These are phyloP conservation scores for Cadophora malorum DNA, from an alignment of 2,329 filamentous ascomycete species.

Conservation along the genomic window DNA sequence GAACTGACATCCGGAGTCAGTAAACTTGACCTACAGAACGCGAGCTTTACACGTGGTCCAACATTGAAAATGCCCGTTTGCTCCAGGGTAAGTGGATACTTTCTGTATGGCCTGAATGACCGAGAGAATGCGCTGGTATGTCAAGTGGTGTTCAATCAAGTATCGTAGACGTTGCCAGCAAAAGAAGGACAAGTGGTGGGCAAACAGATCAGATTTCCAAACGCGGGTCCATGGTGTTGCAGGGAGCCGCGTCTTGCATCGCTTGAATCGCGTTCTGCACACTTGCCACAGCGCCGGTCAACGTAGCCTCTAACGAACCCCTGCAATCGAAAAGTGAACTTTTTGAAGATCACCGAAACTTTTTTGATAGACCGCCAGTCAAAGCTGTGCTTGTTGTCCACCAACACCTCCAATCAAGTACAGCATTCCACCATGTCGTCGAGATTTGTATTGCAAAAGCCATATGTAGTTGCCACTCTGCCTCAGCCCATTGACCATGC, in stretches of 20 bases:
- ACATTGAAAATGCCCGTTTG: constrained; percentile 18
- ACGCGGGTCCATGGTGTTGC: background rate
- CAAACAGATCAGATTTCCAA: background rate
- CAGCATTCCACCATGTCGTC: constrained; percentile 42
- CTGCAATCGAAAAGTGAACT: constrained; percentile 29
- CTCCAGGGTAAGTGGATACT: constrained; percentile 20
- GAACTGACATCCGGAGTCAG: constrained; percentile 40
- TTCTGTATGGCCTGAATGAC: background rate
- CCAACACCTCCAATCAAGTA: constrained; percentile 22
- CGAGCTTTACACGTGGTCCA: constrained; percentile 40
- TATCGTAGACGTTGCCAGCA: background rate
- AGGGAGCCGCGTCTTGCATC: constrained; percentile 25
- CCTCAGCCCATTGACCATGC: constrained; percentile 62
- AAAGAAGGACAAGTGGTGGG: background rate
- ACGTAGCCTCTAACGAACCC: constrained; percentile 36
- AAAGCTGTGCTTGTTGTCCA: background rate
- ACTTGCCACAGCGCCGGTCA: constrained; percentile 2
- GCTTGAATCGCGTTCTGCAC: constrained; percentile 17
- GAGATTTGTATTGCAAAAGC: constrained; percentile 67
- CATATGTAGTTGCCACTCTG: constrained; percentile 66
- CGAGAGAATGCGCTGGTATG: background rate
- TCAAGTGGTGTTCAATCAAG: background rate
- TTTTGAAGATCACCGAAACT: constrained; percentile 29
- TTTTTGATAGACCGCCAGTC: constrained; percentile 25
- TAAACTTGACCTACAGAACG: constrained; percentile 26